phyloP scores from a whole-genome alignment of 148 eudicot species.

The Suaeda aralocaspica region DNA sequence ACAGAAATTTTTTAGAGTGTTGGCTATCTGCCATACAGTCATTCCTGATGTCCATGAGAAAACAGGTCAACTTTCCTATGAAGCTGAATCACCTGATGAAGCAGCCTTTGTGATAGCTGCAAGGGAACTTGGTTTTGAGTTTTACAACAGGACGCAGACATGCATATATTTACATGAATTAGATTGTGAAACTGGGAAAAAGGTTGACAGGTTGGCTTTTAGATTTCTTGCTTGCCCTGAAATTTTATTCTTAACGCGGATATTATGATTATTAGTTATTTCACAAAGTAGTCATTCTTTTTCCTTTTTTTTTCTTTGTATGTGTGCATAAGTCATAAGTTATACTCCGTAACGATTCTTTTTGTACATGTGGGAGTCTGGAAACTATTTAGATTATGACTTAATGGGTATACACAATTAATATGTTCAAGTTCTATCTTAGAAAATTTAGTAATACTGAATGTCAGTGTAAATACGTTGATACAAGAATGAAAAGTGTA shows the following conservation, averaged over 20 bases:
- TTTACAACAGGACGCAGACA: slow-evolving; percentile 39
- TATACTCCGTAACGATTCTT: background rate
- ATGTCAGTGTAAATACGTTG: background rate
- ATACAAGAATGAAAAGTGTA: background rate
- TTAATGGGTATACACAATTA: no score
- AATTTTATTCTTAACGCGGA: background rate
- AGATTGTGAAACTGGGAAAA: slow-evolving; percentile 30
- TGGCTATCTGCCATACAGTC: slow-evolving; percentile 45
- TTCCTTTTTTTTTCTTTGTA: background rate
- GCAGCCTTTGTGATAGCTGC: slow-evolving; percentile 52
- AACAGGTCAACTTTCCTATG: slow-evolving; percentile 39
- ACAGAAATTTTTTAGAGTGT: slow-evolving; percentile 33
- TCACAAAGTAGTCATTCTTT: background rate
- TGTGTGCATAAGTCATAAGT: background rate
- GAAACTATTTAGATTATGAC: background rate
- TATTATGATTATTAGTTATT: background rate
- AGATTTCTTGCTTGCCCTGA: slow-evolving; percentile 5
- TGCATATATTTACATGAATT: slow-evolving; percentile 37
- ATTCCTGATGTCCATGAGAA: slow-evolving; percentile 48
- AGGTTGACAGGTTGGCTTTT: slow-evolving; percentile 34
- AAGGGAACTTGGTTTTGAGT: slow-evolving; percentile 45
- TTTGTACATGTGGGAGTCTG: background rate
- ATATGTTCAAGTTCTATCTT: background rate
- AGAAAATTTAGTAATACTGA: background rate
- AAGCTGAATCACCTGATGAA: slow-evolving; percentile 54